These are phyloP conservation scores for Candida pini DNA, from an alignment of 805 yeast species.

Conservation along the genomic window DNA sequence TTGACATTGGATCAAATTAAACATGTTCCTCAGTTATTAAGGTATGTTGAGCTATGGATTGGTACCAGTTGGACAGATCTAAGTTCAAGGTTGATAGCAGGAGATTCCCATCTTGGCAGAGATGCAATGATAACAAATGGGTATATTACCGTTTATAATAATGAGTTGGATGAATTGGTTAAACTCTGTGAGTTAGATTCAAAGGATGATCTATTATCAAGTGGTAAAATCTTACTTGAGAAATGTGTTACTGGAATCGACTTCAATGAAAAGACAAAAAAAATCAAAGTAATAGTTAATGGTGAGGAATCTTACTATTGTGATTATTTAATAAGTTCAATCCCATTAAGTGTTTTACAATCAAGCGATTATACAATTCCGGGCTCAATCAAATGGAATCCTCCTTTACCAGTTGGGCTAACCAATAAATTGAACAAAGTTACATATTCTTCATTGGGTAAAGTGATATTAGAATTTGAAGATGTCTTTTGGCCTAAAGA, in stretches of 20 bases:
- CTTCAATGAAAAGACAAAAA: constrained; percentile 14
- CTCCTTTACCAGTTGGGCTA: constrained; percentile 31
- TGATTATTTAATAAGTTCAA: constrained; percentile 42
- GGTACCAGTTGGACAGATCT: constrained; percentile 63
- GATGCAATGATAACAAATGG: constrained; percentile 62
- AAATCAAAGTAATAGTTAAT: constrained; percentile 17
- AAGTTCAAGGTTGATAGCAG: constrained; percentile 52
- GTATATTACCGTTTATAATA: constrained; percentile 35
- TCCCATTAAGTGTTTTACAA: constrained; percentile 44
- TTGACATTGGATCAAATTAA: constrained; percentile 46
- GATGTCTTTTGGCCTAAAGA: constrained; percentile 39
- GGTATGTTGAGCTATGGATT: constrained; percentile 68
- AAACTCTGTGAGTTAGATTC: constrained; percentile 7
- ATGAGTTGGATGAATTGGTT: constrained; percentile 25
- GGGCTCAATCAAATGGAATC: constrained; percentile 29
- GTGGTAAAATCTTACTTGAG: constrained; percentile 14
- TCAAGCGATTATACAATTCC: constrained; percentile 21
- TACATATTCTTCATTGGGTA: constrained; percentile 40
- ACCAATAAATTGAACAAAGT: constrained; percentile 24
- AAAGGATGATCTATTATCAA: constrained; percentile 7
- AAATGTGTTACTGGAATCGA: constrained; percentile 22
- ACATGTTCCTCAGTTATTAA: constrained; percentile 43
- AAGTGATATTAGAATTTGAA: constrained; percentile 42
- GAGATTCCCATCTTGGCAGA: constrained; percentile 45
- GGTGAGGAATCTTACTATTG: constrained; percentile 15